phyloP scores from a whole-genome alignment of 805 yeast genomes.

The Metschnikowia gelsemii region DNA sequence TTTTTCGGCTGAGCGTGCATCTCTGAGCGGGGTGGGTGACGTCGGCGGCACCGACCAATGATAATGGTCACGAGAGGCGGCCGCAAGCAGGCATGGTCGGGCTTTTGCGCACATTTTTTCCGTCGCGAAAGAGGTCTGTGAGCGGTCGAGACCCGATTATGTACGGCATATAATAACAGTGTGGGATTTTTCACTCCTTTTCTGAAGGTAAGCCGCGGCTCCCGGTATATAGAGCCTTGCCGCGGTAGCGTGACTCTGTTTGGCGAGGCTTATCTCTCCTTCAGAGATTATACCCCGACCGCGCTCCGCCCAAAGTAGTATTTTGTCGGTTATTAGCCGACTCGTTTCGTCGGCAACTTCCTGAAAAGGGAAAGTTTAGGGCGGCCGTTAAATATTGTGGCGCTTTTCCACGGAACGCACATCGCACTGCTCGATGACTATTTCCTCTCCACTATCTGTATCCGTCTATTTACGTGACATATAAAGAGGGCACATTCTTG shows the following conservation, averaged over 20 bases:
- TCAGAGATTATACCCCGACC: constrained; percentile 6
- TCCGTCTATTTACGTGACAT: too few species aligned
- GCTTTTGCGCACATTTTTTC: not conserved
- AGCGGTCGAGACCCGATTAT: constrained; percentile 9
- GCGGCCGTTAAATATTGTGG: constrained; percentile 3
- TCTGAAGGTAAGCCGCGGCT: not conserved
- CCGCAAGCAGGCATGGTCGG: constrained; percentile 1
- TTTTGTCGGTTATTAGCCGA: not conserved
- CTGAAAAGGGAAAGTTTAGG: constrained; percentile 1
- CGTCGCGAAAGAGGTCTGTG: not conserved
- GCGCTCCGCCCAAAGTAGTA: not conserved
- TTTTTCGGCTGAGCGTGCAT: constrained; percentile 1
- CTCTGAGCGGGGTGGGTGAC: constrained; percentile 5
- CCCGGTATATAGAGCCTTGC: not conserved
- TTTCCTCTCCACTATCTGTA: not conserved
- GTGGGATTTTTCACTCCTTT: constrained; percentile 1
- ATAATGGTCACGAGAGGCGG: not conserved
- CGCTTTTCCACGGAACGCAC: constrained; percentile 5
- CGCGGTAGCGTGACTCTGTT: not conserved
- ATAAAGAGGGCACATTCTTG: constrained; percentile 4
- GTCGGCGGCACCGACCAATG: constrained; percentile 10
- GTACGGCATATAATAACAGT: constrained; percentile 1
- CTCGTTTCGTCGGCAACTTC: not conserved
- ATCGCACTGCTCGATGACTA: constrained; percentile 8
- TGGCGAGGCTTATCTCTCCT: not conserved